Conservation (phyloP, 306 rosid genomes). For the Abrus pulchellus region DNA sequence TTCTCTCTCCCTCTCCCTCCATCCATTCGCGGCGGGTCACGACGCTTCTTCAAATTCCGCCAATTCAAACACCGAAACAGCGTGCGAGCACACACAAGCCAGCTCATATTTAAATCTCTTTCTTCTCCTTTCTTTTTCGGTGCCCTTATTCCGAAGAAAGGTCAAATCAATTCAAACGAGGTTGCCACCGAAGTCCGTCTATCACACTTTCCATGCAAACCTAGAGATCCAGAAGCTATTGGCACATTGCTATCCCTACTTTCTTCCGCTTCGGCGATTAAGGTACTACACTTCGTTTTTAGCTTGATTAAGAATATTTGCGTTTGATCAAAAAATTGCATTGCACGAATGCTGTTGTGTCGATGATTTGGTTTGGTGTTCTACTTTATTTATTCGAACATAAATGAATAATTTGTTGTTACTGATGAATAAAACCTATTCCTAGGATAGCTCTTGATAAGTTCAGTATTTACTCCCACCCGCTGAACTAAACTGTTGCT, state of each 20-base stretch:
- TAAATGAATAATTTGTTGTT: neutral
- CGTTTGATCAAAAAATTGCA: neutral
- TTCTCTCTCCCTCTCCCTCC: constrained; percentile 13
- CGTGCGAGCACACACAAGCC: constrained; percentile 5
- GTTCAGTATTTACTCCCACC: neutral
- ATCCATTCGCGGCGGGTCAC: constrained; percentile 11
- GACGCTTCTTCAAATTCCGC: constrained; percentile 16
- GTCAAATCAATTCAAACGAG: neutral
- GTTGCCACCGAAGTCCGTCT: neutral
- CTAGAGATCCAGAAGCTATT: constrained; percentile 30
- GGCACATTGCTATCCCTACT: neutral
- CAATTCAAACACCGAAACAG: constrained; percentile 7
- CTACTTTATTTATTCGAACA: neutral
- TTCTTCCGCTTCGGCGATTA: neutral
- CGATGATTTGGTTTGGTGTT: neutral
- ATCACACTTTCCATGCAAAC: constrained; percentile 21
- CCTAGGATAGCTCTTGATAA: neutral
- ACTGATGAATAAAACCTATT: neutral
- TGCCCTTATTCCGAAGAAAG: constrained; percentile 11
- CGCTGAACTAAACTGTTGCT: neutral
- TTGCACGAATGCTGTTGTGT: neutral
- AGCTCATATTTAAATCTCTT: neutral
- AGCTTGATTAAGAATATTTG: neutral
- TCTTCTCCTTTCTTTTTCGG: neutral
- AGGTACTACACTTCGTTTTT: constrained; percentile 25